Base-by-base conservation (phyloP, 129 eudicot genomes). In the Pulicaria dysenterica region DNA sequence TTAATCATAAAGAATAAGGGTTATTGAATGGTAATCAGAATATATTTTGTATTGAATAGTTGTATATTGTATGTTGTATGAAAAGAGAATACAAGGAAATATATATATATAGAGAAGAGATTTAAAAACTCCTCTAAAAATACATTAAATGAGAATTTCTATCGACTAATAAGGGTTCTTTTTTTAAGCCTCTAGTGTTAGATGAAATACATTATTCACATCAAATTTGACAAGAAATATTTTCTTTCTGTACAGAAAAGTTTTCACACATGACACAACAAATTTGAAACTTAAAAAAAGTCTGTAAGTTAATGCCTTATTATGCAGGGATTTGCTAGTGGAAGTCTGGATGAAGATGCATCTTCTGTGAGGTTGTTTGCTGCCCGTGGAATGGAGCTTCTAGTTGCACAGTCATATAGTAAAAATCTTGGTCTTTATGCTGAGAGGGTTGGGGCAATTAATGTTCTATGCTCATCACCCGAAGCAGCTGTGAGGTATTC, bases 341-440 rank as follows among this genome's bases (percentile, higher is more conserved):
- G 99, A 63, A 94, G 97, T 75, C 99, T 94, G 3, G 99, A 94
- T 69, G 88, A 79, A 80, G 99, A 94, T 78, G 99, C 99, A 36
- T 90, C 97, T 34, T 94, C 99, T 5, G 99, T 94, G 75, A 84
- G 97, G 61, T 70, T 88, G 73, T 94, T 94, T 86, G 99, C 97
- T 69, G 92, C 86, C 13, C 91, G 99, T 53, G 99, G 99, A 11
- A 84, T 94, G 93, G 99, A 94, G 90, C 85, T 90, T 84, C 56
- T 94, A 50, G 86, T 90, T 66, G 99, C 99, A 74, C 99, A 94
- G 57, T 94, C 99, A 15, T 94, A 90, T 64, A 90, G 99, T 77
- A 94, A 94, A 75, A 94, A 94, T 73, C 71, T 94, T 51, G 99
- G 99, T 47, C 96, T 94, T 44, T 94, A 94, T 83, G 96, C 93